Percentiles rank a stretch among this genome's conserved stretches.
Evolutionary conservation across 2,329 filamentous ascomycete species (phyloP).

Genomic region (Teratosphaeria destructans): DNA sequence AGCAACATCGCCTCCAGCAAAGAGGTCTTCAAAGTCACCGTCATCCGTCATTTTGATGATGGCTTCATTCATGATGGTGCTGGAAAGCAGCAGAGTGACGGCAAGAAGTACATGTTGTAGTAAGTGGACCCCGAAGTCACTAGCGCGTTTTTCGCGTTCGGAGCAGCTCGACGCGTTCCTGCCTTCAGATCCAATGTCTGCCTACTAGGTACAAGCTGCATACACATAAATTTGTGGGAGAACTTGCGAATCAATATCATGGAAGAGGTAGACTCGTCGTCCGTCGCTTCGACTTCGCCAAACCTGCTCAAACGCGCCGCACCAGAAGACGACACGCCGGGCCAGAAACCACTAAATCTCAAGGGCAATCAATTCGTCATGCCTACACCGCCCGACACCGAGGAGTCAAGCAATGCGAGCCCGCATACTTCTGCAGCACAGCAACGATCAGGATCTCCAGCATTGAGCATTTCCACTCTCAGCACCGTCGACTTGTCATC

Average conservation of each 20-base stretch:
- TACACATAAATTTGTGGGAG: background rate
- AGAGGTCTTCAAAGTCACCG: conserved; percentile 19
- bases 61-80: background rate
- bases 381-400: conserved; percentile 24
- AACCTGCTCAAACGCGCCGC: conserved; percentile 18
- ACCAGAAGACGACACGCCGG: conserved; percentile 13
- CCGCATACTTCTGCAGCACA: conserved; percentile 9
- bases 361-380: conserved; percentile 25
- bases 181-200: background rate
- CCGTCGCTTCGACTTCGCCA: conserved; percentile 7
- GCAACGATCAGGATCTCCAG: conserved; percentile 20
- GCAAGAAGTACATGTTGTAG: background rate
- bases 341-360: conserved; percentile 21
- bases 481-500: conserved; percentile 20
- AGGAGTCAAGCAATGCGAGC: conserved; percentile 22
- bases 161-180: background rate
- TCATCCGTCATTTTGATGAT: conserved; percentile 11
- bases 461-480: conserved; percentile 22
- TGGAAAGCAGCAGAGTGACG: background rate
- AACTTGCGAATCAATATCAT: conserved; percentile 7
- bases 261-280: conserved; percentile 23
- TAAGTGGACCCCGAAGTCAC: background rate
- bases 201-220: background rate
- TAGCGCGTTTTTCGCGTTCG: background rate
- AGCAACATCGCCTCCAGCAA: conserved; percentile 10